These are phyloP conservation scores for Carex sylvatica DNA, from an alignment of 202 grass and related monocot species.

Conservation along the genomic window DNA sequence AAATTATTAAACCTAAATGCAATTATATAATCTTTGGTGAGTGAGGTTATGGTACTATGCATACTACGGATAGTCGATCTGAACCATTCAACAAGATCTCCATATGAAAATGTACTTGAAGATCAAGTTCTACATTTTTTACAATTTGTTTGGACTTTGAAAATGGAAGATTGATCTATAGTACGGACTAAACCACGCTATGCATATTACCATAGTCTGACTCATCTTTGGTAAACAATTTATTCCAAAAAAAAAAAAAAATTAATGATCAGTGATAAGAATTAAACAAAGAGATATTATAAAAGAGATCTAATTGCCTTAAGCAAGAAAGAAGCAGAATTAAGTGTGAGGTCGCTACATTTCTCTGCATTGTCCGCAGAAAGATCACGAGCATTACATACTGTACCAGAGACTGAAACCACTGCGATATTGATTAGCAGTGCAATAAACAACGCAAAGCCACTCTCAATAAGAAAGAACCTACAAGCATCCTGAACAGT, in stretches of 20 bases:
- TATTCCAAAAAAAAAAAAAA: too few relatives aligned
- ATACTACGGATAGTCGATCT: too few relatives aligned
- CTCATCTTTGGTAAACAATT: too few relatives aligned
- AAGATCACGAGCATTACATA: constrained; percentile 44
- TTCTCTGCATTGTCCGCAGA: constrained; percentile 33
- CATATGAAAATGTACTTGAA: too few relatives aligned
- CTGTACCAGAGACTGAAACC: constrained; percentile 30
- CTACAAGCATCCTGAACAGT: constrained; percentile 53
- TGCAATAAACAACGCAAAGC: constrained; percentile 76
- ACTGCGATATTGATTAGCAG: constrained; percentile 75
- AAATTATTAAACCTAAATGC: not conserved
- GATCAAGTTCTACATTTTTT: too few relatives aligned
- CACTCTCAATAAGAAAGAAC: constrained; percentile 85
- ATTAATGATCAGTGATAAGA: not conserved
- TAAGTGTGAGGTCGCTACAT: constrained; percentile 54
- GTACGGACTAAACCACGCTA: too few relatives aligned
- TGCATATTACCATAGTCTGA: too few relatives aligned
- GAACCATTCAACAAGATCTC: too few relatives aligned
- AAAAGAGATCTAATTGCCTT: constrained; percentile 34
- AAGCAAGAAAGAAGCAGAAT: constrained; percentile 81
- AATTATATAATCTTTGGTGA: not conserved
- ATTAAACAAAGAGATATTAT: not conserved
- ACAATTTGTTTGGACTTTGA: too few relatives aligned
- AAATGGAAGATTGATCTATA: too few relatives aligned
- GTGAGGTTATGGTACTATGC: too few relatives aligned